Conservation (phyloP, 495 filamentous ascomycete species). For the Lepidopterella palustris region DNA sequence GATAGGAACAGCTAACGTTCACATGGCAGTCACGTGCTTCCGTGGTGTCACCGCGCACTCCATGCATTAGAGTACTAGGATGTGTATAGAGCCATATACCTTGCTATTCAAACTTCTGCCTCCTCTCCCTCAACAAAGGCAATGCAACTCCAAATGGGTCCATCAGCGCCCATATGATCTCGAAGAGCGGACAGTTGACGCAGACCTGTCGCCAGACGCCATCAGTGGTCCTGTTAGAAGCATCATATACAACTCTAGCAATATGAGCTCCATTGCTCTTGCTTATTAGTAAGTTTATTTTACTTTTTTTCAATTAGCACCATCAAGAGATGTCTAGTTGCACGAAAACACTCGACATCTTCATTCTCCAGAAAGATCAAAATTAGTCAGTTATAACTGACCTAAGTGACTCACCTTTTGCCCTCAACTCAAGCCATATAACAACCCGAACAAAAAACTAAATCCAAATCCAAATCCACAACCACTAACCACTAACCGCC, state of each 20-base stretch:
- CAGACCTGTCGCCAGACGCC: slow-evolving; percentile 23
- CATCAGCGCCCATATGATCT: slow-evolving; percentile 31
- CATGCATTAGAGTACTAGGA: no score
- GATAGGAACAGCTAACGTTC: no score
- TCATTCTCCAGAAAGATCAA: no score
- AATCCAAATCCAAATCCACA: background rate
- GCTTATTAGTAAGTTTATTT: slow-evolving; percentile 28
- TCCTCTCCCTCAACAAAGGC: slow-evolving; percentile 37
- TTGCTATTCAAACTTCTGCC: no score
- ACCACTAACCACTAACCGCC: background rate
- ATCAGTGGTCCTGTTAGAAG: slow-evolving; percentile 32
- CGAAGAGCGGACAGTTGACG: slow-evolving; percentile 27
- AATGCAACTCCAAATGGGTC: slow-evolving; percentile 31
- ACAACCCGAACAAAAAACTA: background rate
- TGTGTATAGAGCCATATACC: no score
- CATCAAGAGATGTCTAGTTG: no score
- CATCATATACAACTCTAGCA: slow-evolving; percentile 32
- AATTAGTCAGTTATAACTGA: background rate
- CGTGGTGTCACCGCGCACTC: no score
- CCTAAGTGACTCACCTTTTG: background rate
- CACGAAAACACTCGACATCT: no score
- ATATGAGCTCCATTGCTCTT: slow-evolving; percentile 30
- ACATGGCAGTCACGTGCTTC: no score
- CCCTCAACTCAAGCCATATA: slow-evolving; percentile 2
- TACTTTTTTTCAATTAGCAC: background rate